Evolutionary conservation across 116 monocot species (phyloP).

Genomic region (Dioscorea cayenensis): DNA sequence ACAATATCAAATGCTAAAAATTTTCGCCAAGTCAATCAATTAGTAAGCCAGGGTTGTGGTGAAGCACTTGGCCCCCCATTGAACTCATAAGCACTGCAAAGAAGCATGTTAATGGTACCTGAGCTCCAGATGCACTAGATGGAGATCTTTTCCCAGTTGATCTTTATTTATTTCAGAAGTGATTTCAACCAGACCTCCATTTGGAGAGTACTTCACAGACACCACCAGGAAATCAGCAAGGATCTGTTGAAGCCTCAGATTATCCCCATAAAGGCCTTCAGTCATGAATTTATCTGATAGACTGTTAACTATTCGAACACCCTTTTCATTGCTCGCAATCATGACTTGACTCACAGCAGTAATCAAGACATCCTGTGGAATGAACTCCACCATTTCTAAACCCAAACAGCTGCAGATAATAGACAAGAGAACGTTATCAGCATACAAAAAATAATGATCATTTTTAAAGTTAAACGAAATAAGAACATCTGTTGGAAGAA

Average conservation of each 20-base stretch:
- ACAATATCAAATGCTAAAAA: too few relatives aligned
- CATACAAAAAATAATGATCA: not conserved
- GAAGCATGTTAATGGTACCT: conserved; percentile 46
- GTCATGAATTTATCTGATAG: conserved; percentile 42
- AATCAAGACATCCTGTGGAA: conserved; percentile 52
- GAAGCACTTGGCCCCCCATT: not conserved
- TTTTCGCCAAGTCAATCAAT: too few relatives aligned
- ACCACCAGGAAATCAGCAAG: conserved; percentile 71
- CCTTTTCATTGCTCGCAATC: conserved; percentile 63
- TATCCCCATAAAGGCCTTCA: conserved; percentile 75
- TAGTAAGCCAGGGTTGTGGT: too few relatives aligned
- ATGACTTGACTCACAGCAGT: conserved; percentile 84
- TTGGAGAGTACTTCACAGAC: conserved; percentile 76
- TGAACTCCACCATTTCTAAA: conserved; percentile 84
- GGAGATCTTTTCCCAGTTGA: conserved; percentile 55
- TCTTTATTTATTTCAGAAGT: conserved; percentile 40
- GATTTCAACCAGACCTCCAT: conserved; percentile 72
- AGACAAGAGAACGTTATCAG: not conserved
- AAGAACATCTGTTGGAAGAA: too few relatives aligned
- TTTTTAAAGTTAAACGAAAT: not conserved
- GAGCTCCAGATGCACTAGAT: conserved; percentile 59
- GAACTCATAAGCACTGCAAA: not conserved
- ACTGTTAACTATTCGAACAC: conserved; percentile 44
- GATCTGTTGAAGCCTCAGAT: conserved; percentile 87
- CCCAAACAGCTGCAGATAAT: conserved; percentile 60